Evolutionary conservation across 2,329 filamentous ascomycete species (phyloP).

Genomic region (Fusarium caatingaense): DNA sequence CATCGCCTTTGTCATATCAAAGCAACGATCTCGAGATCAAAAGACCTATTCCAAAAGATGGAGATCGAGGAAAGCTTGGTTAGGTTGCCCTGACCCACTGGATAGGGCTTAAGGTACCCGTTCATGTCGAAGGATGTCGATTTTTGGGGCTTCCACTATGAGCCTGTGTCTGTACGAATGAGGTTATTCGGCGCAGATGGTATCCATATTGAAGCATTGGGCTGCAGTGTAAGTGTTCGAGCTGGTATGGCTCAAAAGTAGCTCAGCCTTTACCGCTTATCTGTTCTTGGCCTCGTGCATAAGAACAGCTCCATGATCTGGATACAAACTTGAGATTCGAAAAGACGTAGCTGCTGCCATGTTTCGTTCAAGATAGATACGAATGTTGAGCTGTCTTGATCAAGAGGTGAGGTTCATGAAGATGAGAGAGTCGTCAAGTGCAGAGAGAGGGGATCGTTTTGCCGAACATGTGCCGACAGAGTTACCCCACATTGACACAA

Average conservation of each 20-base stretch:
- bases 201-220: not conserved
- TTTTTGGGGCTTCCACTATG: not conserved
- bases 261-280: not conserved
- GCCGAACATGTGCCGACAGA: constrained; percentile 28
- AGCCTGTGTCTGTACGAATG: not conserved
- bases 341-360: not conserved
- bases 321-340: not conserved
- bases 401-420: not conserved
- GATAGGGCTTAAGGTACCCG: constrained; percentile 9
- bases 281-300: not conserved
- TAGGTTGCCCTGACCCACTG: constrained; percentile 2
- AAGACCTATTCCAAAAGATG: not conserved
- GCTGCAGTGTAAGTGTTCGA: not conserved
- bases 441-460: constrained; percentile 1
- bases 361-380: not conserved
- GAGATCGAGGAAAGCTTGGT: constrained; percentile 6
- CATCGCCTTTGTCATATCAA: not conserved
- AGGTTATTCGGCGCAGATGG: not conserved
- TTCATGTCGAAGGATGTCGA: not conserved
- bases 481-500: constrained; percentile 52
- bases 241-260: not conserved
- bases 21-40: not conserved
- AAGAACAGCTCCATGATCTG: not conserved
- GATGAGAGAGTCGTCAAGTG: not conserved
- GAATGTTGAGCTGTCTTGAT: not conserved